Conservation (phyloP, 768 basidiomycete genomes). For the Serendipita sp. region DNA sequence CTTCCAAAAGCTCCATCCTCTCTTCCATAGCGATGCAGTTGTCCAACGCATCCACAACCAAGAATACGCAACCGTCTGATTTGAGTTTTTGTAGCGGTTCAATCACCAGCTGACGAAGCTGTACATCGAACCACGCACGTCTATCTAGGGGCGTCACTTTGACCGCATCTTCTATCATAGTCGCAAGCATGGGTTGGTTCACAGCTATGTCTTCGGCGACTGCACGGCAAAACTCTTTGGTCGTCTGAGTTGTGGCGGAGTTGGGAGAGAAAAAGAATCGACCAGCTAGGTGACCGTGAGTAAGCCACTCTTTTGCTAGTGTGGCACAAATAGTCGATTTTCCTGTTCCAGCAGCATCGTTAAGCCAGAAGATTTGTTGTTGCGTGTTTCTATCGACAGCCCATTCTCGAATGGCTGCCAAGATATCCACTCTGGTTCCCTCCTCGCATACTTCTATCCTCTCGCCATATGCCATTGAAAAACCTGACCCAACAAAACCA, state of each 20-base stretch:
- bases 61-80: background rate
- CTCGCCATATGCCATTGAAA: too few relatives aligned
- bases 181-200: background rate
- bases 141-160: background rate
- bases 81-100: background rate
- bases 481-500: too few relatives aligned
- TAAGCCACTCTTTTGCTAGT: background rate
- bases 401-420: background rate
- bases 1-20: background rate
- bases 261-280: constrained; percentile 5
- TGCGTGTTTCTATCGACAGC: background rate
- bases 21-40: background rate
- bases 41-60: background rate
- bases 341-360: background rate
- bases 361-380: constrained; percentile 1
- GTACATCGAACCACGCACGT: background rate
- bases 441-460: background rate
- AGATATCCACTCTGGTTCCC: background rate
- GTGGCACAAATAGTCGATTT: background rate
- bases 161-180: background rate
- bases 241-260: background rate
- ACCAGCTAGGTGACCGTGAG: background rate
- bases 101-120: background rate
- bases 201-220: background rate
- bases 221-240: background rate